phyloP scores from a whole-genome alignment of 257 asterid species.

The Anisodus acutangulus region DNA sequence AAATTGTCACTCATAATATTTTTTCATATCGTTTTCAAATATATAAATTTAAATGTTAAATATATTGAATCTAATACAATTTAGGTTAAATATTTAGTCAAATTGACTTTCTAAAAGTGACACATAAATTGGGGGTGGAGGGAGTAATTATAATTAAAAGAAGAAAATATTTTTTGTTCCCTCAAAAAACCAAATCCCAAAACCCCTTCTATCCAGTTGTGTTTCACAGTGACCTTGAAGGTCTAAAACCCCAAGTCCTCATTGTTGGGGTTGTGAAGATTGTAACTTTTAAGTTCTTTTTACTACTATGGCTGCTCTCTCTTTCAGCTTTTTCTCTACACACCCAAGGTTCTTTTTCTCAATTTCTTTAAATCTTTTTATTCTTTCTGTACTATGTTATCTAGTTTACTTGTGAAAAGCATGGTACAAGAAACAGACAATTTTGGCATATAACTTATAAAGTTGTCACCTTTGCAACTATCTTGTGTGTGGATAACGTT shows the following conservation, averaged over 20 bases:
- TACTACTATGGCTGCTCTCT: conserved; percentile 66
- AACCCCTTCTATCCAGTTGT: conserved; percentile 32
- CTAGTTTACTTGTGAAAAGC: background rate
- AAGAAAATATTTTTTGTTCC: background rate
- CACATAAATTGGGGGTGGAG: no score
- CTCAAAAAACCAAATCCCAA: conserved; percentile 29
- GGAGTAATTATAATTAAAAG: background rate
- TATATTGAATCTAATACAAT: no score
- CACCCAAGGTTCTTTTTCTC: conserved; percentile 71
- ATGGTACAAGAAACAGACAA: background rate
- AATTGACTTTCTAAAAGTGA: no score
- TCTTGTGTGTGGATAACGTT: background rate
- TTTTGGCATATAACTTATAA: background rate
- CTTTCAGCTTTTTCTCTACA: conserved; percentile 60
- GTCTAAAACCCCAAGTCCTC: conserved; percentile 27
- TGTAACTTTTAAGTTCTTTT: conserved; percentile 47
- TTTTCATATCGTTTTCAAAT: no score
- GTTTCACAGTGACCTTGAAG: conserved; percentile 23
- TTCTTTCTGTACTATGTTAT: background rate
- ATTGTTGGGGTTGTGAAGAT: conserved; percentile 28
- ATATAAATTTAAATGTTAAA: no score
- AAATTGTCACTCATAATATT: no score
- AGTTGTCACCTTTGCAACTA: conserved; percentile 20
- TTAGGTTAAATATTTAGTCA: no score
- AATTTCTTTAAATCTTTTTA: conserved; percentile 24